These are phyloP conservation scores for Zygoascus flipseniorum DNA, from an alignment of 805 yeast genomes.

Conservation along the genomic window DNA sequence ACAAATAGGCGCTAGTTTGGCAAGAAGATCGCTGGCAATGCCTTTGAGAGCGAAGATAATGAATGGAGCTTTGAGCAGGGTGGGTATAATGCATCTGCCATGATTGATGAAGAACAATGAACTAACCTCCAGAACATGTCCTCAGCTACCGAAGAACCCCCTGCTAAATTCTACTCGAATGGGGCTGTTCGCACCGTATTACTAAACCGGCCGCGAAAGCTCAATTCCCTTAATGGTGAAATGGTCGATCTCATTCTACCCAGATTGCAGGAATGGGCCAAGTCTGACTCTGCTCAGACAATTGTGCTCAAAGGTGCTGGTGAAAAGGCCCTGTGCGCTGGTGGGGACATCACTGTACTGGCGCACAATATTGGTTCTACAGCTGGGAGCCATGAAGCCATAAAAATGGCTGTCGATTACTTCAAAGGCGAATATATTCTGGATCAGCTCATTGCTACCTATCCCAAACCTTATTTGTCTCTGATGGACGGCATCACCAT, in stretches of 20 bases:
- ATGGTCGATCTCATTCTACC: conserved; percentile 71
- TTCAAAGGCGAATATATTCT: conserved; percentile 76
- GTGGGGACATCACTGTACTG: conserved; percentile 87
- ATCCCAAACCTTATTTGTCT: conserved; percentile 77
- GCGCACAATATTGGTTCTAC: conserved; percentile 37
- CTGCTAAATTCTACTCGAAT: conserved; percentile 54
- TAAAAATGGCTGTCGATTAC: conserved; percentile 46
- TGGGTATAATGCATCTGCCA: not conserved
- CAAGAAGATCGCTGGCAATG: conserved; percentile 14
- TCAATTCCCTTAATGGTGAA: conserved; percentile 72
- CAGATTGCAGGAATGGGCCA: conserved; percentile 66
- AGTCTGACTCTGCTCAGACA: conserved; percentile 54
- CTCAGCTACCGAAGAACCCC: conserved; percentile 27
- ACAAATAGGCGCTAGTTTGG: not conserved
- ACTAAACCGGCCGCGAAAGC: conserved; percentile 70
- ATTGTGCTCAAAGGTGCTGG: conserved; percentile 58
- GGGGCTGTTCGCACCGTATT: conserved; percentile 65
- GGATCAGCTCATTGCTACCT: conserved; percentile 73
- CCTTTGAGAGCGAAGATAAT: conserved; percentile 28
- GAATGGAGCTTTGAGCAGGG: conserved; percentile 14
- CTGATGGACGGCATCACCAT: conserved; percentile 86
- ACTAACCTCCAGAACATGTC: not conserved
- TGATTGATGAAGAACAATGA: not conserved
- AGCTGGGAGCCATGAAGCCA: conserved; percentile 37
- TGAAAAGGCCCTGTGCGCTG: conserved; percentile 78